These are phyloP conservation scores for Nicotiana paniculata DNA, from an alignment of 257 asterid species.

Conservation along the genomic window DNA sequence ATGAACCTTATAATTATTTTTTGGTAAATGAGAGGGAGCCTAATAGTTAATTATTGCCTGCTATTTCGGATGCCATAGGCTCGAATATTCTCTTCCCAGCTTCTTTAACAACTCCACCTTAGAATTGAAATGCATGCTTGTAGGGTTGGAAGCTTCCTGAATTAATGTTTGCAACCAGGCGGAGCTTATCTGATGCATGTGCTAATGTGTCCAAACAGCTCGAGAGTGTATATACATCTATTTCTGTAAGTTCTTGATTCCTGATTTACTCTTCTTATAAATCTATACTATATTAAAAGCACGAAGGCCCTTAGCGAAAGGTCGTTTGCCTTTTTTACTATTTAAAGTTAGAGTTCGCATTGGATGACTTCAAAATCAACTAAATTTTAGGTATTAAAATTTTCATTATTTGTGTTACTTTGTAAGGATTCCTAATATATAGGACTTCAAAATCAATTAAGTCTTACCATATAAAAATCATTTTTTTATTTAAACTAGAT, in stretches of 20 bases:
- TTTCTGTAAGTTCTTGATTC: constrained; percentile 46
- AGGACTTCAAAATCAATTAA: too few species aligned
- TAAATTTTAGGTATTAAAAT: too few species aligned
- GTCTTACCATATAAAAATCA: too few species aligned
- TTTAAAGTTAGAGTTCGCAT: too few species aligned
- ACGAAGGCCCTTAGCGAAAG: too few species aligned
- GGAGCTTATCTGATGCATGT: constrained; percentile 84
- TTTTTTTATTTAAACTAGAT: too few species aligned
- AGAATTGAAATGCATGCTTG: constrained; percentile 16
- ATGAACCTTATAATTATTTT: too few species aligned
- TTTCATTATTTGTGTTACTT: too few species aligned
- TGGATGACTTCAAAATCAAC: too few species aligned
- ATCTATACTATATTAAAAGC: too few species aligned
- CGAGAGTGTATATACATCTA: constrained; percentile 63
- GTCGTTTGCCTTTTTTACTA: too few species aligned
- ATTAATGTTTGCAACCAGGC: constrained; percentile 92
- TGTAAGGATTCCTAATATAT: too few species aligned
- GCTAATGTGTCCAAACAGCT: constrained; percentile 68
- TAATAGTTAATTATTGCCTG: background rate
- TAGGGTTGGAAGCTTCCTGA: constrained; percentile 91
- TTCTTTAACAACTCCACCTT: background rate
- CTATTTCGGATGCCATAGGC: constrained; percentile 5
- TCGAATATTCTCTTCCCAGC: background rate
- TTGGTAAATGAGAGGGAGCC: background rate
- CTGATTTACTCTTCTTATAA: background rate